Percentiles rank a stretch among this genome's conserved stretches.
phyloP scores from a whole-genome alignment of 768 basidiomycete species.

The Exsudoporus frostii region DNA sequence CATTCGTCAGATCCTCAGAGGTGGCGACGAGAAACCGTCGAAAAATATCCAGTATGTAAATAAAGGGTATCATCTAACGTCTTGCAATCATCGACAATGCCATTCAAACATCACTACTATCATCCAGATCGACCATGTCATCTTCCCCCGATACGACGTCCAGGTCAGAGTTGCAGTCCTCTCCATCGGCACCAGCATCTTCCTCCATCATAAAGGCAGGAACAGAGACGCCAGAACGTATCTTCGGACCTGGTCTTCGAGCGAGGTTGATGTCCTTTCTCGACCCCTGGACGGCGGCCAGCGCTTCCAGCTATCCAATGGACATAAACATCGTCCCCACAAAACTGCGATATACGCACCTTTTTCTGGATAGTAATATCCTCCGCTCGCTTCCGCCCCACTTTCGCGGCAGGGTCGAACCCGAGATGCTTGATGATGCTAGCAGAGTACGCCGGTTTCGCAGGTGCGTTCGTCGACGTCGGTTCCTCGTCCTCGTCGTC shows the following conservation, averaged over 20 bases:
- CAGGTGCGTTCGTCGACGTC: slow-evolving; percentile 13
- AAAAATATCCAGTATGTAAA: background rate
- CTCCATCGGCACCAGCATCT: background rate
- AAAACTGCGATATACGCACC: slow-evolving; percentile 35
- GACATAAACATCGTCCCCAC: background rate
- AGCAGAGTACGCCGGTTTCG: slow-evolving; percentile 59
- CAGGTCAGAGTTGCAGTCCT: slow-evolving; percentile 15
- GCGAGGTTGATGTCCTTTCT: slow-evolving; percentile 56
- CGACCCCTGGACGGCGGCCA: slow-evolving; percentile 51
- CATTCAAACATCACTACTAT: slow-evolving; percentile 18
- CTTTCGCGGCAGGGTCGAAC: slow-evolving; percentile 70
- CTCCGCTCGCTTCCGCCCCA: slow-evolving; percentile 41
- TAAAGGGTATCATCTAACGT: background rate
- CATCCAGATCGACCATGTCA: slow-evolving; percentile 22
- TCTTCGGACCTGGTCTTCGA: slow-evolving; percentile 58
- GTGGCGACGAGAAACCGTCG: background rate
- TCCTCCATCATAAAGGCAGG: slow-evolving; percentile 32
- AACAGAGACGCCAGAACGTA: slow-evolving; percentile 56
- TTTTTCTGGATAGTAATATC: slow-evolving; percentile 51
- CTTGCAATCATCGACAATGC: background rate
- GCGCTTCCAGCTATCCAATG: slow-evolving; percentile 46
- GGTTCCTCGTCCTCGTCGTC: slow-evolving; percentile 16
- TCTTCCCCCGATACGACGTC: slow-evolving; percentile 7
- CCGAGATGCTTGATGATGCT: slow-evolving; percentile 68
- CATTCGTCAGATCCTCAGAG: no score